A percentile compares a stretch with the other conserved stretches of the same genome.
These are phyloP conservation scores for Metarhizium humberi DNA, from an alignment of 2,329 filamentous ascomycete genomes.

Conservation along the genomic window DNA sequence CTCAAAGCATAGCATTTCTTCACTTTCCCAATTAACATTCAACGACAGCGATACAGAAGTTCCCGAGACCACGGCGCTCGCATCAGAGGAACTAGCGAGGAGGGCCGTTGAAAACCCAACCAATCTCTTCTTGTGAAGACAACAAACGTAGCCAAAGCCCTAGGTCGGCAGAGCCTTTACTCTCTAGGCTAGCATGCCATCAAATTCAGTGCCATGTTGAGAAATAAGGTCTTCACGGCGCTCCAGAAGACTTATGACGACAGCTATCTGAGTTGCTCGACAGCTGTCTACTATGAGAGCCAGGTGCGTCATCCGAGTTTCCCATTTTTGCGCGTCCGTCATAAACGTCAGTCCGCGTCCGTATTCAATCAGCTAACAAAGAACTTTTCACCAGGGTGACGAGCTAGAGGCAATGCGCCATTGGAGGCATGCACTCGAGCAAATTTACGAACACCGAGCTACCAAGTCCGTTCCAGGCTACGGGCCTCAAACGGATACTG, in stretches of 20 bases:
- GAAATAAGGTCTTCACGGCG: slow-evolving; percentile 50
- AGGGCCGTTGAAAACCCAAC: not conserved
- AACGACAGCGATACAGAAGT: not conserved
- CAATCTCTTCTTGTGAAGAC: not conserved
- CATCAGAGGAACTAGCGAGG: not conserved
- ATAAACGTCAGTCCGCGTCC: not conserved
- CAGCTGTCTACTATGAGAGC: slow-evolving; percentile 90
- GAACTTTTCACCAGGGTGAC: slow-evolving; percentile 54
- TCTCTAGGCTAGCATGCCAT: not conserved
- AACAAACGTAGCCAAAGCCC: not conserved
- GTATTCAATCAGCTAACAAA: not conserved
- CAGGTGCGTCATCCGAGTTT: slow-evolving; percentile 46
- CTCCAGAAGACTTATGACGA: slow-evolving; percentile 98
- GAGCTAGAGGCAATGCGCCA: slow-evolving; percentile 83
- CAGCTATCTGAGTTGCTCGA: slow-evolving; percentile 89
- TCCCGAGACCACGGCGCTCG: not conserved
- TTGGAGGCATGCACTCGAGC: slow-evolving; percentile 81
- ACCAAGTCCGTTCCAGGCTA: slow-evolving; percentile 63
- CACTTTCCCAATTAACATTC: not conserved
- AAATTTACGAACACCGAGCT: slow-evolving; percentile 79
- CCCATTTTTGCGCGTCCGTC: not conserved
- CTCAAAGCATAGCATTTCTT: not conserved
- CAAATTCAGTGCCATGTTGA: slow-evolving; percentile 36
- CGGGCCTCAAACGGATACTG: slow-evolving; percentile 67
- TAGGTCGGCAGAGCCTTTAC: not conserved